phyloP scores from a whole-genome alignment of 129 eudicot species.

The Scalesia atractyloides region DNA sequence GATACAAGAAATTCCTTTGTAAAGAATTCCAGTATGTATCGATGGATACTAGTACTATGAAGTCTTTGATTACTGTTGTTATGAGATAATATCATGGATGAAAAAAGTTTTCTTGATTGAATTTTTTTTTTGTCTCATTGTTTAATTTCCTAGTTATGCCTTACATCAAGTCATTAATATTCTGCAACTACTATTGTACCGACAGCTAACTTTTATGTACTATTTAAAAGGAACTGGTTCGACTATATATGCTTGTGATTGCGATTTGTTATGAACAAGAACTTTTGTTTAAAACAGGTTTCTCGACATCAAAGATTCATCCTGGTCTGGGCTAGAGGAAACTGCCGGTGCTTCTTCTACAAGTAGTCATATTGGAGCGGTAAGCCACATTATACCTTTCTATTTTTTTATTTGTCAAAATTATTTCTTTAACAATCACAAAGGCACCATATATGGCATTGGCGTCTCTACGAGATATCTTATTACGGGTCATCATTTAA shows the following conservation, averaged over 20 bases:
- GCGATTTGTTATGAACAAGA: not conserved
- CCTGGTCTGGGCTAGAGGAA: constrained; percentile 93
- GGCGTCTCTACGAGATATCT: not conserved
- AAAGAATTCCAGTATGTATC: not conserved
- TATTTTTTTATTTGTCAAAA: not conserved
- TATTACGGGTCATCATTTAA: not conserved
- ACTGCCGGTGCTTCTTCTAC: constrained; percentile 62
- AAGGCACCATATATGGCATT: not conserved
- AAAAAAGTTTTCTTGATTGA: not conserved
- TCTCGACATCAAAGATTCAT: constrained; percentile 57
- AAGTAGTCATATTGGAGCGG: constrained; percentile 86
- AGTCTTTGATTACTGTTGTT: not conserved
- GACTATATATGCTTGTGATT: constrained; percentile 4
- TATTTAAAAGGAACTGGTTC: not conserved
- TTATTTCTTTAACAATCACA: not conserved
- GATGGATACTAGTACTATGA: not conserved
- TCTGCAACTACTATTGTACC: not conserved
- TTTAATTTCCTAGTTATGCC: not conserved
- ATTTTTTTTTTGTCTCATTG: not conserved
- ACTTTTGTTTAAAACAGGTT: constrained; percentile 45
- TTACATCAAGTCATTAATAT: not conserved
- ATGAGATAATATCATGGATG: constrained; percentile 7
- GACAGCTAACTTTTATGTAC: not conserved
- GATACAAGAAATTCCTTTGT: not conserved
- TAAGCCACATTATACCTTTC: constrained; percentile 25